Evolutionary conservation across 129 eudicot genomes (phyloP).

Genomic region (Pittosporum tobira): DNA sequence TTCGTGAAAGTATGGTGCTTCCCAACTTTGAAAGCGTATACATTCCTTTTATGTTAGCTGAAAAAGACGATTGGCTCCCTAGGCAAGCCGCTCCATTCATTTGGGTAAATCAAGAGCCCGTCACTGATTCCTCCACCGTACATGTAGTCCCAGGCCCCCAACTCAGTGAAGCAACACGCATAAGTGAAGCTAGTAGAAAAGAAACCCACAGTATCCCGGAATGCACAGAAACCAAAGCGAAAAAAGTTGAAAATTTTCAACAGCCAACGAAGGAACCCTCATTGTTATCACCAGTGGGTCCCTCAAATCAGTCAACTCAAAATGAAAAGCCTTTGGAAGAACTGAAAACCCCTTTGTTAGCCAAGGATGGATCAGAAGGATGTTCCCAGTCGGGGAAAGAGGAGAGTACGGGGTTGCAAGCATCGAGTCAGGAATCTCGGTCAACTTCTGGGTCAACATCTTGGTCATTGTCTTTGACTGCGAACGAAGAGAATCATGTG

Average conservation of each 20-base stretch:
- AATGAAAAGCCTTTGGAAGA: conserved; percentile 21
- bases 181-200: conserved; percentile 25
- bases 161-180: conserved; percentile 10
- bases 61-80: conserved; percentile 89
- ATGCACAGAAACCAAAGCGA: conserved; percentile 18
- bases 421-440: conserved; percentile 14
- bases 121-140: conserved; percentile 16
- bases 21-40: conserved; percentile 62
- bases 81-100: conserved; percentile 59
- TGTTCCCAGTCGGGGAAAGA: conserved; percentile 16
- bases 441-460: conserved; percentile 20
- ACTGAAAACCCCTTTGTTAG: conserved; percentile 34
- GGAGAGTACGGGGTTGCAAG: conserved; percentile 25
- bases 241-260: conserved; percentile 10
- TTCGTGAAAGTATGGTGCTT: conserved; percentile 81
- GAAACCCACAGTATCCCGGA: conserved; percentile 18
- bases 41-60: conserved; percentile 82
- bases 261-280: conserved; percentile 9
- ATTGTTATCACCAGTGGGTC: conserved; percentile 10
- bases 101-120: conserved; percentile 51
- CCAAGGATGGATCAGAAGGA: conserved; percentile 20
- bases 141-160: conserved; percentile 26
- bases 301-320: conserved; percentile 4
- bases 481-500: conserved; percentile 21
- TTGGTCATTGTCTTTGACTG: conserved; percentile 19